phyloP scores from a whole-genome alignment of 768 basidiomycete genomes.

The Termitomyces sp. region DNA sequence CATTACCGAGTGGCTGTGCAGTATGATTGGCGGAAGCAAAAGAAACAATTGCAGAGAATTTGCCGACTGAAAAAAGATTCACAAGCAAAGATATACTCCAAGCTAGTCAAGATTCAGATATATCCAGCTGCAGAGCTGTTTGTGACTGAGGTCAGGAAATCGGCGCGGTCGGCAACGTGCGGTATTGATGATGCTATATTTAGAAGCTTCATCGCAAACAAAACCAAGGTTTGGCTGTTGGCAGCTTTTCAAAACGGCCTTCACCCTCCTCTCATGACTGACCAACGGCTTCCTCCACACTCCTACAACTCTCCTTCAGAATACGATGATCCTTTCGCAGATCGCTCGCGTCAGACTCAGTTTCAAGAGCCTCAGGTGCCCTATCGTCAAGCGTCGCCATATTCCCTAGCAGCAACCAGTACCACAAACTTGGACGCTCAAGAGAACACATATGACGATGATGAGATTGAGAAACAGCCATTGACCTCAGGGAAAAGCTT shows the following conservation, averaged over 20 bases:
- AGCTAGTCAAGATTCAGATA: neutral
- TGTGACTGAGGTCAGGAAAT: neutral
- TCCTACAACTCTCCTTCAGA: conserved; percentile 25
- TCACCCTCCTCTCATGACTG: conserved; percentile 26
- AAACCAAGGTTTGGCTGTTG: conserved; percentile 19
- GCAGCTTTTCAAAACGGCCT: conserved; percentile 9
- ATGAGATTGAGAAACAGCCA: conserved; percentile 72
- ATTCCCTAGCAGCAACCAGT: conserved; percentile 46
- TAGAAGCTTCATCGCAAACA: conserved; percentile 16
- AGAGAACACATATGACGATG: conserved; percentile 54
- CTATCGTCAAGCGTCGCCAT: conserved; percentile 29
- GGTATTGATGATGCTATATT: conserved; percentile 12
- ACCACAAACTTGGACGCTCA: conserved; percentile 43
- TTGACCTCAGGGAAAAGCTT: conserved; percentile 54
- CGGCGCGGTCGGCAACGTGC: conserved; percentile 9
- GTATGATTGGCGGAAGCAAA: neutral
- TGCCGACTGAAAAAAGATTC: neutral
- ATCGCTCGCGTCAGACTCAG: conserved; percentile 55
- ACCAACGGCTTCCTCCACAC: conserved; percentile 31
- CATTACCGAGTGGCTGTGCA: neutral
- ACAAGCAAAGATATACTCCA: neutral
- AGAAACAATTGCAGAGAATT: neutral
- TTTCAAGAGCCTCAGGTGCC: conserved; percentile 52
- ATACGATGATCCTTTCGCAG: conserved; percentile 67
- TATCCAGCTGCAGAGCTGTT: neutral